Evolutionary conservation across 2,329 filamentous ascomycete species (phyloP), one percentile per base, ranked within the genome.

Genomic region (Aspergillus sp.): DNA sequence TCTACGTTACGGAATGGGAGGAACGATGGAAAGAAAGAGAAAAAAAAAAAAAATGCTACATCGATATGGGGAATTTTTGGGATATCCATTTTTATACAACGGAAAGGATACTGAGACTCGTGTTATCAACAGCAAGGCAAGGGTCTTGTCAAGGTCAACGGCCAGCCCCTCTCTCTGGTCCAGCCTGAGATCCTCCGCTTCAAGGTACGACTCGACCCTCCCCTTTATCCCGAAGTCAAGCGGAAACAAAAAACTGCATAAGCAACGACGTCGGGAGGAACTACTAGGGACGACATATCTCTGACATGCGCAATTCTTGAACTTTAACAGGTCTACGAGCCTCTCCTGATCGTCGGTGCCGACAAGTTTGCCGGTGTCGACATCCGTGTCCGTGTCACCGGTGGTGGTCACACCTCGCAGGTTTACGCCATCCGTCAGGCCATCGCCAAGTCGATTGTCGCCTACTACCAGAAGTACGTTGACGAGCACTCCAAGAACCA

Each of bases 401-500:
- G 93, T 73, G 93, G 93, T 88, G 93, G 91, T 79, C 91, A 97
- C 82, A 90, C 87, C 59, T 95, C 88, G 50, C 90, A 96, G 77
- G 82, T 95, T 76, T 96, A 97, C 78, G 93, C 93, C 72, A 89
- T 97, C 81, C 90, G 93, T 66, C 93, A 98, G 81, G 91, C 93
- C 67, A 97, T 98, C 71, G 85, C 90, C 79, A 98, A 97, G 85
- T 86, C 86, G 67, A 88, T 95, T 72, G 85, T 95, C 69, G 86
- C 90, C 75, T 96, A 96, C 86, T 97, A 96, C 87, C 91, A 96
- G 81, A 96, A 98, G 83, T 98, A 85, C 79, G 89, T 97, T 76
- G 93, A 98, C 72, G 93, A 98, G 87, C 90, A 97, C 87, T 89
- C 87, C 80, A 98, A 98, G 88, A 96, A 97, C 85, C 82, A 90